Percentiles rank a stretch among this genome's conserved stretches.
Conservation (phyloP, 306 rosid genomes). For the Acacia crassicarpa region DNA sequence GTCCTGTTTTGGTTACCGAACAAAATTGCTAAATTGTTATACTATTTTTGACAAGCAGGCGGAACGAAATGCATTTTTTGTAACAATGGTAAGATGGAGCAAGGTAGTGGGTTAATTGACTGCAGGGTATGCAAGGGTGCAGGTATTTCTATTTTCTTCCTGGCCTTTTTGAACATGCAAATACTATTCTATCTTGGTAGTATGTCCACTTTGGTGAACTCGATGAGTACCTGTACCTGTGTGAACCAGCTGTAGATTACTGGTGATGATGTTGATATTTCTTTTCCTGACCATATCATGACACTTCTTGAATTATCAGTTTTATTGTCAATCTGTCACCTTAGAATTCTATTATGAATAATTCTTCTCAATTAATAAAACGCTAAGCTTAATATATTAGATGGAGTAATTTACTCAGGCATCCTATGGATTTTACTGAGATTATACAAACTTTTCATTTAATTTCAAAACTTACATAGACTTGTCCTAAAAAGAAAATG, state of each 20-base stretch:
- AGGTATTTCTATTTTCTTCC: conserved; percentile 53
- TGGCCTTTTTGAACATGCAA: not conserved
- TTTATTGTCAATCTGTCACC: not conserved
- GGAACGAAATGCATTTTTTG: conserved; percentile 95
- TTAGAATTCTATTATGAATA: not conserved
- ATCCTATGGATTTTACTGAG: not conserved
- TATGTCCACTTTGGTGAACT: not conserved
- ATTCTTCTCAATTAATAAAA: not conserved
- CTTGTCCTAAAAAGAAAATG: not conserved
- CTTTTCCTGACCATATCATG: not conserved
- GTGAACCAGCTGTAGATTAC: not conserved
- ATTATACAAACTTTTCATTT: too few species aligned
- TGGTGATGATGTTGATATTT: not conserved
- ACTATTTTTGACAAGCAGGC: conserved; percentile 51
- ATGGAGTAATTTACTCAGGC: not conserved
- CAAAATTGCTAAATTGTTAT: not conserved
- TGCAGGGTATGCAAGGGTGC: conserved; percentile 97
- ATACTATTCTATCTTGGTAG: not conserved
- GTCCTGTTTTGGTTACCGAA: not conserved
- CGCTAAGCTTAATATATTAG: not conserved
- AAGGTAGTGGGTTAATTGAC: conserved; percentile 64
- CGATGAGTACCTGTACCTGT: not conserved
- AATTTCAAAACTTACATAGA: not conserved
- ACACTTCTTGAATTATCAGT: not conserved
- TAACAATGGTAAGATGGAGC: conserved; percentile 83